phyloP scores from a whole-genome alignment of 306 rosid genomes.

The Bauhinia variegata region DNA sequence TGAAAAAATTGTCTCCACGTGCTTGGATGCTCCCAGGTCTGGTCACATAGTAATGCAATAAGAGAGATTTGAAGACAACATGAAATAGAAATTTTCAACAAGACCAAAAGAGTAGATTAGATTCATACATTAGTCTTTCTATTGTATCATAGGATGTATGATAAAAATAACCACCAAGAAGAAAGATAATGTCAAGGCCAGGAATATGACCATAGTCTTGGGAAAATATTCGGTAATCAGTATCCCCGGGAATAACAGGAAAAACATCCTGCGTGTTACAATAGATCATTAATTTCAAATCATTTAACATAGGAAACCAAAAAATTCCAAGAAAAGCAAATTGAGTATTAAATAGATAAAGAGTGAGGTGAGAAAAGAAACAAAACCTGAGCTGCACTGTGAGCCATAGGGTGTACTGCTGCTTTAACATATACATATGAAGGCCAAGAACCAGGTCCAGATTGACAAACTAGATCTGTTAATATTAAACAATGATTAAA shows the following conservation, averaged over 20 bases:
- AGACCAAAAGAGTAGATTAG: conserved; percentile 60
- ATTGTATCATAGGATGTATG: conserved; percentile 96
- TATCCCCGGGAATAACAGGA: conserved; percentile 95
- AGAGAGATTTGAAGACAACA: conserved; percentile 43
- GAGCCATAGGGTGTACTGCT: conserved; percentile 95
- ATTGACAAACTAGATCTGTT: conserved; percentile 95
- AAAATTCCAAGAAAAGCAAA: conserved; percentile 6
- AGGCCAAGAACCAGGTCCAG: conserved; percentile 98
- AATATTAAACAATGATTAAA: conserved; percentile 26
- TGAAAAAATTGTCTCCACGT: conserved; percentile 93
- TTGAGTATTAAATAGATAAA: conserved; percentile 16
- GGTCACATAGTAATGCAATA: conserved; percentile 49
- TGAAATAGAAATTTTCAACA: conserved; percentile 36
- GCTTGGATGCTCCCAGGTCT: conserved; percentile 99
- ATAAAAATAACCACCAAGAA: conserved; percentile 96
- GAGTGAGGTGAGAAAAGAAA: conserved; percentile 10
- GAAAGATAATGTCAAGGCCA: conserved; percentile 96
- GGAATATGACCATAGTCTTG: conserved; percentile 89
- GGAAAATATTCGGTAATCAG: conserved; percentile 95
- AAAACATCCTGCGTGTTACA: conserved; percentile 83
- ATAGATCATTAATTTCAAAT: conserved; percentile 29
- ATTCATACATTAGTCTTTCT: conserved; percentile 87
- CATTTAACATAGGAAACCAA: conserved; percentile 26
- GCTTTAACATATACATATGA: conserved; percentile 83
- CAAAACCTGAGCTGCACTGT: conserved; percentile 94